Evolutionary conservation across 257 asterid species (phyloP).

Genomic region (Anisodus acutangulus): DNA sequence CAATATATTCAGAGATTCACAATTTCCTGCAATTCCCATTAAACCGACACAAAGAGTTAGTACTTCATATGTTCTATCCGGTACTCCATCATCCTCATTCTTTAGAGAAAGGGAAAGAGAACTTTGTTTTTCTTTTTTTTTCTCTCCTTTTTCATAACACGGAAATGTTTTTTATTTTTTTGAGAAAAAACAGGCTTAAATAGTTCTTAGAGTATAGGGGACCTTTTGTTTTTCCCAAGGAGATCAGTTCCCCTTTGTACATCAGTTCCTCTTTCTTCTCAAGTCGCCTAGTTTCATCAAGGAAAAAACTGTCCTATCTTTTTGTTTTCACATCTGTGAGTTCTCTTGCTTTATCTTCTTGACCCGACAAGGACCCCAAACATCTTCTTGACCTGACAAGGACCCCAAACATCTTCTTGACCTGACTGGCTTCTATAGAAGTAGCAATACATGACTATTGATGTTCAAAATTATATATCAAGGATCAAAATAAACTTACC

Average conservation of each 20-base stretch:
- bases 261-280: no score
- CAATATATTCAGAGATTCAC: conserved; percentile 21
- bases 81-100: background rate
- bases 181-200: background rate
- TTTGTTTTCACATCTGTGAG: background rate
- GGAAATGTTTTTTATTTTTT: background rate
- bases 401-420: background rate
- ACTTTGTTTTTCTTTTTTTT: background rate
- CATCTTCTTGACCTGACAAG: background rate
- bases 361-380: background rate
- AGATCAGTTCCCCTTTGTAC: background rate
- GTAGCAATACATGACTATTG: background rate
- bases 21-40: conserved; percentile 22
- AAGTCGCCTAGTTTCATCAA: no score
- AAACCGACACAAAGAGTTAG: background rate
- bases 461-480: background rate
- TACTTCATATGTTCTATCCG: background rate
- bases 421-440: conserved; percentile 8
- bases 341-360: conserved; percentile 20
- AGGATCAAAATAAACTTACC: background rate
- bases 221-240: background rate
- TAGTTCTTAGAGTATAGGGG: background rate
- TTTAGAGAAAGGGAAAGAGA: background rate
- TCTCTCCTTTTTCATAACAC: background rate
- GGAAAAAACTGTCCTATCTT: no score